These are phyloP conservation scores for Eucalyptus tenuipes DNA, from an alignment of 345 rosid genomes.

Conservation along the genomic window DNA sequence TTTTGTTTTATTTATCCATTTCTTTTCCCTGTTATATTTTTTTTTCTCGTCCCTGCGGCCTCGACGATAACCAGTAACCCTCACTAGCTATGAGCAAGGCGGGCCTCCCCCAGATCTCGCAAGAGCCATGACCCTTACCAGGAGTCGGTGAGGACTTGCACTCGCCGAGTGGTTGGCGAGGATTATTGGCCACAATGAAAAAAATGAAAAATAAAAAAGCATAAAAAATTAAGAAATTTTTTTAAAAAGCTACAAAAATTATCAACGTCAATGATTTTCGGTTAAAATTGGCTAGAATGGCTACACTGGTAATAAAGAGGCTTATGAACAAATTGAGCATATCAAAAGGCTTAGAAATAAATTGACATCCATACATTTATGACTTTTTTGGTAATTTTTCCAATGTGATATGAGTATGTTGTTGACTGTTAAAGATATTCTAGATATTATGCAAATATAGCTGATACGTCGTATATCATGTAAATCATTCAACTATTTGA, in stretches of 20 bases:
- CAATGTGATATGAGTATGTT: background rate
- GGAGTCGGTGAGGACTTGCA: background rate
- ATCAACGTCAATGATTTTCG: background rate
- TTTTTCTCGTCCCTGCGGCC: accelerated
- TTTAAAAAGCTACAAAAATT: background rate
- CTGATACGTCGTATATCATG: background rate
- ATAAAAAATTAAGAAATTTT: no score
- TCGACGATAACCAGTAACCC: accelerated
- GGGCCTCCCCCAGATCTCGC: accelerated
- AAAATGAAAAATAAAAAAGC: no score
- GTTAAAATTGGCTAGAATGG: background rate
- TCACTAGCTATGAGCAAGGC: accelerated
- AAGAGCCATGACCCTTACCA: background rate
- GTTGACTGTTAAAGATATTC: background rate
- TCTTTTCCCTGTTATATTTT: no score
- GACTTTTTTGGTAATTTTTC: background rate
- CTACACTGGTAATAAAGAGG: background rate
- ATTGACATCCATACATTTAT: background rate
- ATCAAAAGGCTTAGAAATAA: background rate
- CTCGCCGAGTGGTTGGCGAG: background rate
- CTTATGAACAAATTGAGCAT: background rate
- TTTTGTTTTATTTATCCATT: background rate
- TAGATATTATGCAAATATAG: background rate
- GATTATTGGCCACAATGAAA: background rate
- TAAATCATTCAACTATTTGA: background rate